These are phyloP conservation scores for Lecanicillium sp. DNA, from an alignment of 2,329 filamentous ascomycete genomes.

Conservation along the genomic window DNA sequence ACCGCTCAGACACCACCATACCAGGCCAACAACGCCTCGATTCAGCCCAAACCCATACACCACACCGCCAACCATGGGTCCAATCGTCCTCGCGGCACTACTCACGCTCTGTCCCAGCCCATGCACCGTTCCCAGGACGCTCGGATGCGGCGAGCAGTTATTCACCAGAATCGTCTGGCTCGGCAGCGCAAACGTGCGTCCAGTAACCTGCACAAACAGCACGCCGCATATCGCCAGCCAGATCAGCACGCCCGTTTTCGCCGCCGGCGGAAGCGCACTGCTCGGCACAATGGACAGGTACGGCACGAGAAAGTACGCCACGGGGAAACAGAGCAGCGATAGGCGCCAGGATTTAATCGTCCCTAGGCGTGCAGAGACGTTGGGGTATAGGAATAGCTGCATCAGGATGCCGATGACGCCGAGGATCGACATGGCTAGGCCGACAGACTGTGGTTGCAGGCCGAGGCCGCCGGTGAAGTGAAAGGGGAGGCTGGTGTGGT, in stretches of 20 bases:
- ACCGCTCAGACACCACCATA: constrained; percentile 47
- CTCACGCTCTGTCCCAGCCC: constrained; percentile 49
- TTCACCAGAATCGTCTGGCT: constrained; percentile 38
- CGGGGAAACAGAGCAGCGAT: constrained; percentile 62
- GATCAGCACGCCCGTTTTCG: constrained; percentile 45
- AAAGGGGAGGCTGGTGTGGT: constrained; percentile 38
- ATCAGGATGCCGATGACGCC: constrained; percentile 68
- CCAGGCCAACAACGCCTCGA: constrained; percentile 47
- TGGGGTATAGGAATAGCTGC: constrained; percentile 55
- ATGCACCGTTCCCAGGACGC: constrained; percentile 38
- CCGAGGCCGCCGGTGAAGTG: constrained; percentile 68
- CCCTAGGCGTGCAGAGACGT: constrained; percentile 56
- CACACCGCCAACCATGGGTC: constrained; percentile 51
- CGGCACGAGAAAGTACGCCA: constrained; percentile 61
- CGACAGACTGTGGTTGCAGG: constrained; percentile 62
- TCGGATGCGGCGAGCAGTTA: constrained; percentile 39
- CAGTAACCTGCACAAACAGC: constrained; percentile 56
- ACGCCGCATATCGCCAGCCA: constrained; percentile 59
- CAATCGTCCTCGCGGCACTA: constrained; percentile 50
- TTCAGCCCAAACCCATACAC: constrained; percentile 52
- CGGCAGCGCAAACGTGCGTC: constrained; percentile 53
- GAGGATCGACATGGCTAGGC: constrained; percentile 69
- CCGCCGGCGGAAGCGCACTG: constrained; percentile 35
- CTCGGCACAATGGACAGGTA: constrained; percentile 63
- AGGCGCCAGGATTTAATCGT: constrained; percentile 59